A percentile compares a stretch with the other conserved stretches of the same genome.
phyloP scores from a whole-genome alignment of 371 early-diverging fungal species.

The Mucor sp. region DNA sequence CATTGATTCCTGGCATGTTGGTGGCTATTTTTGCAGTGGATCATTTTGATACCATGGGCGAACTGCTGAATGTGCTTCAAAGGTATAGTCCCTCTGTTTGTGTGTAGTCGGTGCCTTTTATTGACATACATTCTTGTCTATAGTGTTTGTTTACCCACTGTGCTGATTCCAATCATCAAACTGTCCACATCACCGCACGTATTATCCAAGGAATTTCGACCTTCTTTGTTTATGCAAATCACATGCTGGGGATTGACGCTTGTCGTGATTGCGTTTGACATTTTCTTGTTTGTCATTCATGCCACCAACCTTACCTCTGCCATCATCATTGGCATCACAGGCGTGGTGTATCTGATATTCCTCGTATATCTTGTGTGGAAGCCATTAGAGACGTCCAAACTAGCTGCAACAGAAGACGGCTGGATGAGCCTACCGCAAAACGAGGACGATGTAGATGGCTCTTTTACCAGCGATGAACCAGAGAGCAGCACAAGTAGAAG shows the following conservation, averaged over 20 bases:
- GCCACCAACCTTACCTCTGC: constrained; percentile 14
- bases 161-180: constrained; percentile 70
- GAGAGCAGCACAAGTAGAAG: background rate
- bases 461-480: background rate
- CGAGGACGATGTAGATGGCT: constrained; percentile 1
- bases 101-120: background rate
- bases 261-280: constrained; percentile 52
- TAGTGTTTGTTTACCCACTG: constrained; percentile 71
- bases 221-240: constrained; percentile 23
- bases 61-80: constrained; percentile 66
- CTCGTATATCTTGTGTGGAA: constrained; percentile 27
- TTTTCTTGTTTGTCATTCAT: constrained; percentile 50
- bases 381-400: background rate
- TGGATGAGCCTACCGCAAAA: constrained; percentile 29
- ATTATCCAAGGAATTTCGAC: constrained; percentile 51
- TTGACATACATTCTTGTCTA: background rate
- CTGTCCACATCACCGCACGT: constrained; percentile 48
- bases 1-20: constrained; percentile 69
- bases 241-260: constrained; percentile 35
- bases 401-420: background rate
- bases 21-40: constrained; percentile 65
- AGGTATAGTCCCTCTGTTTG: constrained; percentile 32
- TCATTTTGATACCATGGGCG: constrained; percentile 68
- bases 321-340: constrained; percentile 15
- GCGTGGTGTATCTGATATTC: constrained; percentile 17